Percentiles rank a stretch among this genome's conserved stretches.
These are phyloP conservation scores for Isoetes taiwanensis DNA, from an alignment of 75 land plant species.

Conservation along the genomic window DNA sequence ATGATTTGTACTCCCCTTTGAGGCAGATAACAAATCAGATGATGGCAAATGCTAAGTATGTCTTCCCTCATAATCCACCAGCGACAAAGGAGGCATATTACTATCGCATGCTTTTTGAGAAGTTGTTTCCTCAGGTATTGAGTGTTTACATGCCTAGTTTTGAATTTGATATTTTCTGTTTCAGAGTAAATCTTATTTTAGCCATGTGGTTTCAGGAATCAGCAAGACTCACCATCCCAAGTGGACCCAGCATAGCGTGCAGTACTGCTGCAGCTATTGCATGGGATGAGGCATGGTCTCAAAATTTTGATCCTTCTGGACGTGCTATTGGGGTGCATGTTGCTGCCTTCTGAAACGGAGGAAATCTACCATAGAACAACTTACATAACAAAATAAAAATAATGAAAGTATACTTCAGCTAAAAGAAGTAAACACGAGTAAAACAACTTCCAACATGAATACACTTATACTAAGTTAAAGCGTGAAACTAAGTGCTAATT, in stretches of 20 bases:
- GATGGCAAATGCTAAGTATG: constrained; percentile 59
- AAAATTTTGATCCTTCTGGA: constrained; percentile 83
- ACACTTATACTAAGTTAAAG: too few relatives aligned
- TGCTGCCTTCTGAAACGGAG: too few relatives aligned
- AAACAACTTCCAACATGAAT: too few relatives aligned
- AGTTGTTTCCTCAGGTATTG: constrained; percentile 70
- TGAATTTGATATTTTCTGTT: neutral
- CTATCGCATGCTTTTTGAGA: constrained; percentile 79
- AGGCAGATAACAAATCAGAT: constrained; percentile 84
- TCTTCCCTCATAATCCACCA: constrained; percentile 84
- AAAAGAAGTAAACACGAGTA: too few relatives aligned
- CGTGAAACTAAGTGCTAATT: too few relatives aligned
- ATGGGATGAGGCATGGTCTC: constrained; percentile 81
- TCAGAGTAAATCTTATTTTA: neutral
- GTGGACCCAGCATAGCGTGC: constrained; percentile 91
- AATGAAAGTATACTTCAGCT: too few relatives aligned
- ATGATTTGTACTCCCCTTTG: too few relatives aligned
- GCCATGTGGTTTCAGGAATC: constrained; percentile 38
- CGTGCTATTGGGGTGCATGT: constrained; percentile 79
- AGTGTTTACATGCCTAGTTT: neutral
- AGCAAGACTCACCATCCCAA: constrained; percentile 79
- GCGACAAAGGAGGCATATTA: constrained; percentile 72
- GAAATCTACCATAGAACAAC: too few relatives aligned
- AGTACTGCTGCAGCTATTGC: constrained; percentile 88
- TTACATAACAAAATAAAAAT: too few relatives aligned